Evolutionary conservation across 495 filamentous ascomycete species (phyloP), one percentile per base, ranked within the genome.

Genomic region (Hypomontagnella monticulosa): DNA sequence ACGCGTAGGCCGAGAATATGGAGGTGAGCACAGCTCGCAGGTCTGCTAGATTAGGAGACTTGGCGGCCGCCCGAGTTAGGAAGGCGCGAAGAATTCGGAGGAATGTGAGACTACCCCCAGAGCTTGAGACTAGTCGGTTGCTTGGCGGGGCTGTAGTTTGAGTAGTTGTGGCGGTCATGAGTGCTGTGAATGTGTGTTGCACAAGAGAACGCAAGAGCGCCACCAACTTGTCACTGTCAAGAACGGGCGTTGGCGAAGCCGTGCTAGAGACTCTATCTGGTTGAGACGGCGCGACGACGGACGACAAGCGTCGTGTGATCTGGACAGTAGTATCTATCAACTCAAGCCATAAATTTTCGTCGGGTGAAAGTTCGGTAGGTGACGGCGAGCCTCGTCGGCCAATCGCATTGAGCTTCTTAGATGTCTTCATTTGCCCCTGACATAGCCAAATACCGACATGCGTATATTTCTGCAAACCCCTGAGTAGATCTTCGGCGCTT

Each of bases 381-480:
- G 85, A 70, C 4, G 81, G 75, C 0, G 79, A 70, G 69, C 77
- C 75, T 67, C 85, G 83, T 33, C 77, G 71, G 52, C 78, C 75
- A 11, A 72, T 48, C 1, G 53, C 71, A 50, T 63, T 70, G n/a
- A 67, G 56, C 12, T 66, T 67, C 63, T 83, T 80, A 12, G 80
- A 75, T 1, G 84, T 86, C 68, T 89, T 92, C 50, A 85, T 93
- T 76, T 98, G 93, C 33, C 91, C 89, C 77, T 95, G 93, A 69
- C 95, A 97, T 18, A 99, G 83, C 95, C 95, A 99, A 16, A 93
- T 91, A 27, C 95, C 95, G 16, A 99, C 92, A 49, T 91, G 87
- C 0, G 88, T 84, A 74, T 96, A 97, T 72, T 94, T 98, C 55
- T 94, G 86, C 41, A 99, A 75, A 4, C 89, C 89, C 36, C 88